These are phyloP conservation scores for Ogataea saltuana DNA, from an alignment of 805 yeast species.

Conservation along the genomic window DNA sequence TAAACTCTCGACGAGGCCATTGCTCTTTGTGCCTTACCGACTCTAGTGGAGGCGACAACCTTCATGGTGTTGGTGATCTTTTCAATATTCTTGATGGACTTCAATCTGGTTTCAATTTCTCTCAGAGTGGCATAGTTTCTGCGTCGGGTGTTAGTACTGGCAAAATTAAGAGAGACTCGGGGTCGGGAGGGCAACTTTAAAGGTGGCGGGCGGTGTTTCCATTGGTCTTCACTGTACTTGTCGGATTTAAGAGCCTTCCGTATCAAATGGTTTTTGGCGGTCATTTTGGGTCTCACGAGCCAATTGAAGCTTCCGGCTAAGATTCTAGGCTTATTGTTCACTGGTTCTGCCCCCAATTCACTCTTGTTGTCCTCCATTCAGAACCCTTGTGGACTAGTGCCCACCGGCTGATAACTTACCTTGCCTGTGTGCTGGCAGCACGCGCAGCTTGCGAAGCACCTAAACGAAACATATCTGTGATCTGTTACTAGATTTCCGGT, in stretches of 20 bases:
- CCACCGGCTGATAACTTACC: slow-evolving; percentile 50
- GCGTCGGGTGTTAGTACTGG: slow-evolving; percentile 16
- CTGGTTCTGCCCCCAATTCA: not conserved
- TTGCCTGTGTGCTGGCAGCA: slow-evolving; percentile 43
- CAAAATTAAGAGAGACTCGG: too few relatives aligned
- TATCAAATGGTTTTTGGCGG: not conserved
- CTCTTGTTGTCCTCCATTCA: not conserved
- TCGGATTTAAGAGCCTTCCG: not conserved
- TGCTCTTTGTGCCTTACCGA: slow-evolving; percentile 93
- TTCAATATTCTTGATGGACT: slow-evolving; percentile 97
- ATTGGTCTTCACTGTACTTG: not conserved
- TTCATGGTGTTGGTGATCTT: slow-evolving; percentile 99
- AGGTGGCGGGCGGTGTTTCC: not conserved
- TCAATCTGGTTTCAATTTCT: slow-evolving; percentile 97
- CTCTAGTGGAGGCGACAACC: slow-evolving; percentile 97
- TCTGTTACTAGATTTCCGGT: slow-evolving; percentile 2
- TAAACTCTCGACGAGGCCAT: slow-evolving; percentile 85
- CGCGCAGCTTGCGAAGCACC: slow-evolving; percentile 55
- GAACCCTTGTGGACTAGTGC: not conserved
- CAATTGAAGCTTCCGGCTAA: not conserved
- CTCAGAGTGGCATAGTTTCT: slow-evolving; percentile 98
- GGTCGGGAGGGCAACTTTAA: too few relatives aligned
- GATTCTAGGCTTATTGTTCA: too few relatives aligned
- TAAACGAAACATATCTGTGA: slow-evolving; percentile 49
- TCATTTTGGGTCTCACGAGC: not conserved